Evolutionary conservation across 1,284 basidiomycete genomes (phyloP).

Genomic region (Papiliotrema laurentii): DNA sequence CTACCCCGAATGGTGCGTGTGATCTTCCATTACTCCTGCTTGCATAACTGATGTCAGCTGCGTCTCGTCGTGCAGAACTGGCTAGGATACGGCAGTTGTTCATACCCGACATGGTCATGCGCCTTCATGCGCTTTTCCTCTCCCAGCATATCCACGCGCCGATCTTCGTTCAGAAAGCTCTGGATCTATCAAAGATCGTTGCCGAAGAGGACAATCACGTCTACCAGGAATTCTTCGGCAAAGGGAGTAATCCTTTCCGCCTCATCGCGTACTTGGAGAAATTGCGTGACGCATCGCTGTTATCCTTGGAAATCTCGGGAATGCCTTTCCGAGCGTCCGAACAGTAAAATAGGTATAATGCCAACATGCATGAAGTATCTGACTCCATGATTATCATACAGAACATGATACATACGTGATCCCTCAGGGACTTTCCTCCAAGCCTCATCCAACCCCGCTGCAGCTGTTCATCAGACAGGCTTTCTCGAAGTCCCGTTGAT

Average conservation of each 20-base stretch:
- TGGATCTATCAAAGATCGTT: slow-evolving; percentile 75
- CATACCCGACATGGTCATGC: slow-evolving; percentile 83
- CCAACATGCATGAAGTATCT: slow-evolving; percentile 2
- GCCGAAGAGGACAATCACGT: slow-evolving; percentile 83
- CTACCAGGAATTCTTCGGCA: slow-evolving; percentile 77
- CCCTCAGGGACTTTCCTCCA: no score
- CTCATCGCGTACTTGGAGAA: slow-evolving; percentile 67
- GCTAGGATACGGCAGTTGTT: slow-evolving; percentile 79
- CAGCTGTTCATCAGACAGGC: no score
- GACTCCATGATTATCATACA: neutral
- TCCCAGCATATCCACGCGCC: slow-evolving; percentile 63
- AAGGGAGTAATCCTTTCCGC: slow-evolving; percentile 49
- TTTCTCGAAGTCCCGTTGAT: no score
- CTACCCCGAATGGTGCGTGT: no score
- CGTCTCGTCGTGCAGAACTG: slow-evolving; percentile 64
- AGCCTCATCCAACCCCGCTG: no score
- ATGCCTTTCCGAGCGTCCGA: slow-evolving; percentile 6
- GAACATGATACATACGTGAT: neutral
- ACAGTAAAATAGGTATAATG: neutral
- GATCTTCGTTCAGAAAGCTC: slow-evolving; percentile 68
- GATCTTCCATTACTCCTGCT: neutral
- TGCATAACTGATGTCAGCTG: slow-evolving; percentile 43
- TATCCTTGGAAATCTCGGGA: slow-evolving; percentile 60
- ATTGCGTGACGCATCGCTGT: slow-evolving; percentile 65
- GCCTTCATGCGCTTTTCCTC: slow-evolving; percentile 71